Evolutionary conservation across 2,329 filamentous ascomycete species (phyloP), one percentile per base, ranked within the genome.

Genomic region (Aspergillus sp.): DNA sequence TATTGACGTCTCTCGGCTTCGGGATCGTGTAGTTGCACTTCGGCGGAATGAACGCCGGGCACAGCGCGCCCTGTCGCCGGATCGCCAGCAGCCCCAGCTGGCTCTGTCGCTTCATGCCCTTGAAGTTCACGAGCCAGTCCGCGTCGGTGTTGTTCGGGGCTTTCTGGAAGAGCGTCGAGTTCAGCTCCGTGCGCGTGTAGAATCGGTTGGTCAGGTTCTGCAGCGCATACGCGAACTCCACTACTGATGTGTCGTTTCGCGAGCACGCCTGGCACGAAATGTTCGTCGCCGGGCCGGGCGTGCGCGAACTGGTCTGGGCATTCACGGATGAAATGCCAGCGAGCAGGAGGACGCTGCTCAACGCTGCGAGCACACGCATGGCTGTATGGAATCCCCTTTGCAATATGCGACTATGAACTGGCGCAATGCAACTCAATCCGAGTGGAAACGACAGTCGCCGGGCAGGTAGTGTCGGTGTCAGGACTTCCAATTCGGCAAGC

Each of bases 21-120:
- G 50, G 50, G 34, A 40, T 39, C 13, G 37, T 45, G 44, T 43
- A 51, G 24, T 35, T 34, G 43, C 51, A 54, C 3, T 29, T 24
- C 4, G 48, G 50, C 14, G 33, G 15, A 2, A 26, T 30, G 37
- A 45, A 54, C 27, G 34, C 35, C 7, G 45, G 26, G 2, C 42
- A 32, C 15, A 34, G 34, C 6, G 29, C 24, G 24, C 36, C 36
- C 26, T 51, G 27, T 15, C 47, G 40, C 35, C 45, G 40, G 12
- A 50, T 34, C n/a, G 49, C 51, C n/a, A 39, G 40, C 16, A 47
- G 32, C 12, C 43, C 43, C 13, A 52, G 40, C 12, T 43, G 48
- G 34, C 45, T 50, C 26, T 49, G 39, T 12, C 42, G 36, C 33
- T 45, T 39, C 4, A 54, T 41, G 10, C 50, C 50, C 15, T 33